Base-by-base conservation (phyloP, 805 yeast genomes). In the Limtongia smithiae region DNA sequence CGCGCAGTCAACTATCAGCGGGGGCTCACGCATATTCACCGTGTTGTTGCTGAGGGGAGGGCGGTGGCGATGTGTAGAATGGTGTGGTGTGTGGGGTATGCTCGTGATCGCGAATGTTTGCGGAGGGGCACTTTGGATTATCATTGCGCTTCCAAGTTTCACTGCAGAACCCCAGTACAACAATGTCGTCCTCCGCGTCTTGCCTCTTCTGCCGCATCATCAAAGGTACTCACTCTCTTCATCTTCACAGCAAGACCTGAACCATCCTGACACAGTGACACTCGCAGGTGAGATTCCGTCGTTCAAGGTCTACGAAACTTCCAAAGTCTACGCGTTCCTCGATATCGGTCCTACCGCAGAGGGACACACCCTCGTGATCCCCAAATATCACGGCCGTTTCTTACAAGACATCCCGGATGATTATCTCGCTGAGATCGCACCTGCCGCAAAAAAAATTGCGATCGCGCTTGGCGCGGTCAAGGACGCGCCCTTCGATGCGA, bases 331-430 rank as follows among this genome's bases (percentile, higher is more conserved):
- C 44, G 87, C 97, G 0, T 93, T 91, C 67, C 74, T 93, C 62
- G 98, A 91, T 64, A 90, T 91, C 64, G 93, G 28, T 15, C 48
- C 52, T 12, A 42, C 42, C 21, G 32, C 48, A 6, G 52, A 48
- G 33, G 47, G 48, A n/a, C 48, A 48, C 41, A 34, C 48, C n/a
- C 28, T 42, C 20, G 31, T 44, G 24, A 49, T 49, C 36, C 97
- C 98, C 55, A 91, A 91, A 68, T 78, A 79, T 68, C 97, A 90
- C 67, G 97, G 96, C 42, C 96, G 87, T 30, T 88, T 85, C 68
- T 74, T 91, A 56, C 97, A 91, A 73, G 82, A 88, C 65, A 71
- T 91, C 41, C 96, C 97, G 2, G 97, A 91, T 66, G 97, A 91
- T 58, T 80, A 85, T 64, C 72, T 93, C 58, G 77, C 83, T 8